Percentiles rank a stretch among this genome's conserved stretches.
Conservation (phyloP, 345 rosid genomes). For the Mercurialis annua region DNA sequence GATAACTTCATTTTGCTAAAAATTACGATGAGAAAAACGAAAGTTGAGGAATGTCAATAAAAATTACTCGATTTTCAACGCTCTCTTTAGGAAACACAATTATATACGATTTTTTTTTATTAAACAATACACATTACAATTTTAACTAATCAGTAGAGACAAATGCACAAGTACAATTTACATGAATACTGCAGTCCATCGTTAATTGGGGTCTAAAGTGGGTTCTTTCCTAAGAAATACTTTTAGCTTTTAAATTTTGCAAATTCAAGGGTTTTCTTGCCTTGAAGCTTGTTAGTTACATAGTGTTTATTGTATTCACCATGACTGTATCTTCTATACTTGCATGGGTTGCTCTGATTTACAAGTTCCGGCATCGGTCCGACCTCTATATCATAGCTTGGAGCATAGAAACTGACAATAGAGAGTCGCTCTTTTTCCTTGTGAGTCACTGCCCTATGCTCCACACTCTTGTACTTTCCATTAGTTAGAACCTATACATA, state of each 20-base stretch:
- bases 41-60: too few species aligned
- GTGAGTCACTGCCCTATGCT: constrained; percentile 87
- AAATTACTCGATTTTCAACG: too few species aligned
- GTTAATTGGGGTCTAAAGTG: constrained; percentile 7
- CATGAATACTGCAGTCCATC: constrained; percentile 19
- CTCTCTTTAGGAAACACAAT: constrained; percentile 6
- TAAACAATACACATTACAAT: constrained; percentile 16
- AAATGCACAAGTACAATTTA: constrained; percentile 1
- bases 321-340: constrained; percentile 76
- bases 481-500: constrained; percentile 69
- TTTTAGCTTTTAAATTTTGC: constrained; percentile 50
- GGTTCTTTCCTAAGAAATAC: constrained; percentile 6
- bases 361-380: constrained; percentile 75
- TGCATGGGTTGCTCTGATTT: constrained; percentile 77
- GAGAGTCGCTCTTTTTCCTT: constrained; percentile 71
- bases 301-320: constrained; percentile 92
- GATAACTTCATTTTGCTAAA: too few species aligned
- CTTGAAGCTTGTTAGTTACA: constrained; percentile 72
- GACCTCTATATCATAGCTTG: constrained; percentile 77
- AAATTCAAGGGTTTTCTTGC: constrained; percentile 84
- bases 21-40: too few species aligned
- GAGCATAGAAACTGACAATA: constrained; percentile 93
- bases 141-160: constrained; percentile 16
- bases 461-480: constrained; percentile 93
- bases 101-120: constrained; percentile 11